A percentile compares a stretch with the other conserved stretches of the same genome.
Evolutionary conservation across 768 basidiomycete species (phyloP).

Genomic region (Leccinum ochraceum): DNA sequence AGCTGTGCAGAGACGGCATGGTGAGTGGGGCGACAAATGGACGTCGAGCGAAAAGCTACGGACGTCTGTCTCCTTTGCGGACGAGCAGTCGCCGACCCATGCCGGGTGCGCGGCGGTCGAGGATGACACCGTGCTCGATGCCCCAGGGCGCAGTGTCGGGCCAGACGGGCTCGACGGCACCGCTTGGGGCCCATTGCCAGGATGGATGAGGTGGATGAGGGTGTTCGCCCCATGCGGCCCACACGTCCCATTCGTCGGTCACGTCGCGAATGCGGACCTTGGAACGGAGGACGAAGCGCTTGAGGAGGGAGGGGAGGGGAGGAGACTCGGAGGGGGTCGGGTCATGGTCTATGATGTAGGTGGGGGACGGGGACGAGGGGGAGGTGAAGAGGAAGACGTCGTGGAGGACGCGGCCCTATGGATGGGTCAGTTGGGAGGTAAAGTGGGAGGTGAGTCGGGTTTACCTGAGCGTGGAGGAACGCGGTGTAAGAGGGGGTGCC

Average conservation of each 20-base stretch:
- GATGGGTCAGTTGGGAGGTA: neutral
- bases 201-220: slow-evolving; percentile 39
- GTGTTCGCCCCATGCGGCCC: slow-evolving; percentile 73
- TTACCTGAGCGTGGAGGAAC: slow-evolving; percentile 77
- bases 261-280: slow-evolving; percentile 84
- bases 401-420: slow-evolving; percentile 84
- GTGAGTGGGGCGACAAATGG: neutral
- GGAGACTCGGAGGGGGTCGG: slow-evolving; percentile 57
- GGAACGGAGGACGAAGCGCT: slow-evolving; percentile 83
- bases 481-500: slow-evolving; percentile 63
- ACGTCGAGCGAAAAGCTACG: slow-evolving; percentile 35
- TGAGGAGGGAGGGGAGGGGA: slow-evolving; percentile 68
- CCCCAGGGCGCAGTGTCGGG: slow-evolving; percentile 62
- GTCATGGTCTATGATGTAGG: slow-evolving; percentile 76
- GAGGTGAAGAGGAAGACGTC: slow-evolving; percentile 84
- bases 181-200: slow-evolving; percentile 67
- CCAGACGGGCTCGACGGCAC: slow-evolving; percentile 80
- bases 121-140: slow-evolving; percentile 46
- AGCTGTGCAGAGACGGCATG: slow-evolving; percentile 38
- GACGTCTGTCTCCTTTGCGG: slow-evolving; percentile 71
- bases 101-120: slow-evolving; percentile 69
- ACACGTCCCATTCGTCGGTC: slow-evolving; percentile 76
- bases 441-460: neutral
- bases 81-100: slow-evolving; percentile 80
- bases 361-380: slow-evolving; percentile 43